Evolutionary conservation across 1,284 basidiomycete species (phyloP).

Genomic region (Ganoderma leucocontextum): DNA sequence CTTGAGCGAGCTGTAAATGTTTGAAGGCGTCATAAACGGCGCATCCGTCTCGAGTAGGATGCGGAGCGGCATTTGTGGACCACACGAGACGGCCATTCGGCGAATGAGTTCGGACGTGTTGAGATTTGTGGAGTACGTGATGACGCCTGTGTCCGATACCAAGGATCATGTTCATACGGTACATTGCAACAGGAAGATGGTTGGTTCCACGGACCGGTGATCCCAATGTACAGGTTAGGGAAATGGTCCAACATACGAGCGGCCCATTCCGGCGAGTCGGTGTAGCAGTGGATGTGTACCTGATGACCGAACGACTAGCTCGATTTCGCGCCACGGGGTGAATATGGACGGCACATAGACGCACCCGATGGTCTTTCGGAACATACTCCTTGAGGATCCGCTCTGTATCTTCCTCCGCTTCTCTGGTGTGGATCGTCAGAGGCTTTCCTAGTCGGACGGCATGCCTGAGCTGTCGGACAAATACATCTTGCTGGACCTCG

Average conservation of each 20-base stretch:
- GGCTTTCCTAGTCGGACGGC: constrained; percentile 76
- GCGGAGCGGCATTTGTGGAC: constrained; percentile 49
- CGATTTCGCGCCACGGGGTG: not conserved
- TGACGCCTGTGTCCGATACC: constrained; percentile 60
- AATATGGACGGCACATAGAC: not conserved
- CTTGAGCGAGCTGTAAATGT: constrained; percentile 66
- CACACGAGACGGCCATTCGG: constrained; percentile 50
- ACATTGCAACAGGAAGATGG: constrained; percentile 7
- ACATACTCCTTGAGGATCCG: constrained; percentile 76
- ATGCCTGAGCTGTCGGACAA: constrained; percentile 69
- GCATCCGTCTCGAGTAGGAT: constrained; percentile 86
- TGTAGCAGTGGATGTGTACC: constrained; percentile 86
- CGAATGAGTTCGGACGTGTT: constrained; percentile 71
- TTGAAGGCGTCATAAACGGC: constrained; percentile 83
- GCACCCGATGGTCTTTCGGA: constrained; percentile 71
- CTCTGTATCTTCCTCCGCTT: constrained; percentile 83
- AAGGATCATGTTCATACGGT: not conserved
- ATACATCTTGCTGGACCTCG: constrained; percentile 69
- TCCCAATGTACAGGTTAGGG: constrained; percentile 81
- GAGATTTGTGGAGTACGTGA: constrained; percentile 76
- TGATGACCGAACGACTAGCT: constrained; percentile 36
- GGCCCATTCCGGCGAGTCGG: constrained; percentile 78
- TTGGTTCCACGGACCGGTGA: constrained; percentile 60
- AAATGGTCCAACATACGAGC: constrained; percentile 76
- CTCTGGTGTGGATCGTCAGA: constrained; percentile 81